Conservation (phyloP, 106 monocot species). For the Phalaenopsis equestris region DNA sequence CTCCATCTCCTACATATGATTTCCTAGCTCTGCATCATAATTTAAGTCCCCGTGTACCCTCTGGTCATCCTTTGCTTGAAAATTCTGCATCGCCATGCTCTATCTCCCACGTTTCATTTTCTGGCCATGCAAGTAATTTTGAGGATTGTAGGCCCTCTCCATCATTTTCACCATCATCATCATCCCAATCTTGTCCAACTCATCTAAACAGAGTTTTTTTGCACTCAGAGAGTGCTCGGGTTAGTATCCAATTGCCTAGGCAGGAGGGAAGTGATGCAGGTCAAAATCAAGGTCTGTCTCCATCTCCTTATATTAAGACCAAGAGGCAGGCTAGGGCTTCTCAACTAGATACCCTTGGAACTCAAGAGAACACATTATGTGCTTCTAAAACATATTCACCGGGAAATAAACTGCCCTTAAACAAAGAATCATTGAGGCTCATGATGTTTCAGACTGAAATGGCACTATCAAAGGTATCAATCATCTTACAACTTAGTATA, state of each 20-base stretch:
- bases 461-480: slow-evolving; percentile 30
- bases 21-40: background rate
- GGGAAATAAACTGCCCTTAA: slow-evolving; percentile 16
- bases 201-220: slow-evolving; percentile 19
- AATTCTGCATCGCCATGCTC: slow-evolving; percentile 11
- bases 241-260: slow-evolving; percentile 20
- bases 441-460: slow-evolving; percentile 12
- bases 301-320: slow-evolving; percentile 23
- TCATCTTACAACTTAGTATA: background rate
- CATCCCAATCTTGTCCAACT: slow-evolving; percentile 31
- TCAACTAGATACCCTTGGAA: slow-evolving; percentile 14
- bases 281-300: slow-evolving; percentile 12
- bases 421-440: slow-evolving; percentile 5
- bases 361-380: slow-evolving; percentile 17
- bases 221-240: slow-evolving; percentile 49
- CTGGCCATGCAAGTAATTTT: background rate
- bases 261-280: slow-evolving; percentile 12
- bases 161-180: slow-evolving; percentile 37
- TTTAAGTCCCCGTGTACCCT: background rate
- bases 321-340: slow-evolving; percentile 11
- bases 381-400: slow-evolving; percentile 18
- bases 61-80: background rate
- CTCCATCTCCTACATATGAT: slow-evolving; percentile 19
- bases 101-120: background rate
- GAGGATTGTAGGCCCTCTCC: background rate